These are phyloP conservation scores for Amanita polypyramis DNA, from an alignment of 768 basidiomycete species.

Conservation along the genomic window DNA sequence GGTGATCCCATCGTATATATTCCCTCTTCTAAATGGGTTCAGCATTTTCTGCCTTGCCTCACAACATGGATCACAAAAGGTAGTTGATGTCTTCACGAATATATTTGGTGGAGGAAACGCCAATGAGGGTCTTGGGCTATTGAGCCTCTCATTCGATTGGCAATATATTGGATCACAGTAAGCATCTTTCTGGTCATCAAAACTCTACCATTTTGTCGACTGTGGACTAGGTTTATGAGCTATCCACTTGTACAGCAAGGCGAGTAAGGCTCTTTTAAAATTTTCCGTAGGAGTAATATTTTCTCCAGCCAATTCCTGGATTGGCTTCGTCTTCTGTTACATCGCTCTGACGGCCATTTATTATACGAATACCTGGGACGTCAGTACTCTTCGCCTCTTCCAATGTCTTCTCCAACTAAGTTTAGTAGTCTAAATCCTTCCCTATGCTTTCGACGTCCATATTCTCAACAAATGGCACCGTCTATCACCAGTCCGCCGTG, in stretches of 20 bases:
- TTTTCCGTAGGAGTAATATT: background rate
- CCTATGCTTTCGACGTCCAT: constrained; percentile 54
- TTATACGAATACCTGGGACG: constrained; percentile 55
- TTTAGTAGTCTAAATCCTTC: constrained; percentile 34
- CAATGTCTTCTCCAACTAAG: background rate
- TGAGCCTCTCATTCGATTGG: constrained; percentile 60
- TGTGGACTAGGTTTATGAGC: constrained; percentile 32
- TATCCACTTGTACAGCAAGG: constrained; percentile 47
- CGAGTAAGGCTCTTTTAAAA: constrained; percentile 10
- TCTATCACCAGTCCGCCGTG: constrained; percentile 44
- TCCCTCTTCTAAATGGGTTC: constrained; percentile 53
- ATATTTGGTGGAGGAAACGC: constrained; percentile 57
- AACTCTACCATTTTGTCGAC: constrained; percentile 5
- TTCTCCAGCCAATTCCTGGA: constrained; percentile 41
- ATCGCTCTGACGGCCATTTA: constrained; percentile 44
- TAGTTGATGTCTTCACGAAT: constrained; percentile 43
- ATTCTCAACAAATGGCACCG: constrained; percentile 41
- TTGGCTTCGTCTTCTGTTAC: constrained; percentile 44
- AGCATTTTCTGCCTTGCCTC: constrained; percentile 52
- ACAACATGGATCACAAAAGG: constrained; percentile 31
- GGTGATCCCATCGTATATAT: constrained; percentile 45
- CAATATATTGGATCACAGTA: constrained; percentile 45
- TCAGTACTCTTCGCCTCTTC: constrained; percentile 15
- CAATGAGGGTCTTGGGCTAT: constrained; percentile 58
- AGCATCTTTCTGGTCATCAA: constrained; percentile 6